These are phyloP conservation scores for Mollisia scopiformis DNA, from an alignment of 2,329 filamentous ascomycete genomes.

Conservation along the genomic window DNA sequence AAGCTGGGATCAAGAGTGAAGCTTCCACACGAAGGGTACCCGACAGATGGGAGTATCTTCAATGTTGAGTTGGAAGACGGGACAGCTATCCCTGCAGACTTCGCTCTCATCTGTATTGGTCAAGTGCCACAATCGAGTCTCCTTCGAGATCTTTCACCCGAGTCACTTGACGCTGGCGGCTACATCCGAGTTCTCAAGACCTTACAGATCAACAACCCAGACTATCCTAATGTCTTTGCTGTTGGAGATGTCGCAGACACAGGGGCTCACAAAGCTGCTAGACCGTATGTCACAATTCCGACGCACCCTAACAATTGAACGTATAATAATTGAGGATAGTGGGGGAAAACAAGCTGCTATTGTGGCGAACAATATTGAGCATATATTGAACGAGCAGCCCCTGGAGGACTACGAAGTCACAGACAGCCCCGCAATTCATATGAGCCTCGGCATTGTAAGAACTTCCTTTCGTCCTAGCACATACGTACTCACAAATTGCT, in stretches of 20 bases:
- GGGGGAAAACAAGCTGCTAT: not conserved
- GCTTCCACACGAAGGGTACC: not conserved
- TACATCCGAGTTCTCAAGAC: slow-evolving; percentile 29
- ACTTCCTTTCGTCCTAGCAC: not conserved
- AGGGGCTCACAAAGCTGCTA: not conserved
- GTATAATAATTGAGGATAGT: not conserved
- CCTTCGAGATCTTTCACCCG: slow-evolving; percentile 16
- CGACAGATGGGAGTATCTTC: not conserved
- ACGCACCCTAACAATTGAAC: not conserved
- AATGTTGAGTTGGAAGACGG: not conserved
- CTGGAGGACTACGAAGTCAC: not conserved
- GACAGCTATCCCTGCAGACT: not conserved
- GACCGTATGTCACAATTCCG: not conserved
- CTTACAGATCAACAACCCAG: not conserved
- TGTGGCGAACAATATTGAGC: not conserved
- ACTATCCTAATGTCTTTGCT: slow-evolving; percentile 46
- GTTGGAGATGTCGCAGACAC: slow-evolving; percentile 54
- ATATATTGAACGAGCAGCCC: not conserved
- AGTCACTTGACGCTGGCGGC: slow-evolving; percentile 19
- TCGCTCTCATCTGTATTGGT: slow-evolving; percentile 46
- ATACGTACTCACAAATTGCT: not conserved
- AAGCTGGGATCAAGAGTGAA: not conserved
- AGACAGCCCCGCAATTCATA: not conserved
- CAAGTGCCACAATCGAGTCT: slow-evolving; percentile 46
- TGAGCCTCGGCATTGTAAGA: slow-evolving; percentile 1